phyloP scores from a whole-genome alignment of 495 filamentous ascomycete species.

The Aspergillus funiculosus region DNA sequence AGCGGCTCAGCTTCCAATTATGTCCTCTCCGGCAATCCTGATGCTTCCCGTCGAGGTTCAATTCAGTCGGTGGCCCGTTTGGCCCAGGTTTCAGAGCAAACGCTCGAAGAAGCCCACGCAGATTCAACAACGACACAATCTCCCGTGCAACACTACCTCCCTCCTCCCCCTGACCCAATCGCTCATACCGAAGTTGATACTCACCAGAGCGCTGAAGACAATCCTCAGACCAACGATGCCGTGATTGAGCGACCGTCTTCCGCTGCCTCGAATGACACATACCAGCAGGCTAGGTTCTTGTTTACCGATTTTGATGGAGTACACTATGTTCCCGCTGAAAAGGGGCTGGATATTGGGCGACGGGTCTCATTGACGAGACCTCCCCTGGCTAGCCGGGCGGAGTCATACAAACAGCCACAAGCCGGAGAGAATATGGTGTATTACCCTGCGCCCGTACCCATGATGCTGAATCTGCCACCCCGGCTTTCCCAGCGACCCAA shows the following conservation, averaged over 20 bases:
- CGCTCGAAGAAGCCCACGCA: constrained; percentile 33
- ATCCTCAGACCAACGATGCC: constrained; percentile 13
- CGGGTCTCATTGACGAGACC: constrained; percentile 35
- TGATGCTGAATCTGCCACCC: constrained; percentile 87
- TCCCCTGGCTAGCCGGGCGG: constrained; percentile 45
- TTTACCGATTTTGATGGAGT: constrained; percentile 95
- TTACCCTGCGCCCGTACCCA: constrained; percentile 91
- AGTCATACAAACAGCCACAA: constrained; percentile 57
- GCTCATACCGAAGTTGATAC: constrained; percentile 18
- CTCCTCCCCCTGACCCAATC: constrained; percentile 25
- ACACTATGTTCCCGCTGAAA: constrained; percentile 58
- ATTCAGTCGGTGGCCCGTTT: constrained; percentile 51
- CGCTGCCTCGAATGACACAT: constrained; percentile 62
- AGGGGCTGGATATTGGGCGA: constrained; percentile 27
- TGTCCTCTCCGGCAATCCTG: constrained; percentile 31
- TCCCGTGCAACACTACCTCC: constrained; percentile 30
- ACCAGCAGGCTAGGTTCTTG: constrained; percentile 59
- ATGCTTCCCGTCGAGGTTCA: constrained; percentile 57
- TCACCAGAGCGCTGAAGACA: constrained; percentile 21
- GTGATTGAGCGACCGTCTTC: constrained; percentile 36
- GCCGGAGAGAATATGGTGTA: constrained; percentile 77
- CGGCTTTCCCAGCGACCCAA: constrained; percentile 68
- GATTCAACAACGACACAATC: constrained; percentile 25
- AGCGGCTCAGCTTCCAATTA: constrained; percentile 52
- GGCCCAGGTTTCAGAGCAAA: constrained; percentile 43